These are phyloP conservation scores for Candida smagusa DNA, from an alignment of 1,139 yeast species.

Conservation along the genomic window DNA sequence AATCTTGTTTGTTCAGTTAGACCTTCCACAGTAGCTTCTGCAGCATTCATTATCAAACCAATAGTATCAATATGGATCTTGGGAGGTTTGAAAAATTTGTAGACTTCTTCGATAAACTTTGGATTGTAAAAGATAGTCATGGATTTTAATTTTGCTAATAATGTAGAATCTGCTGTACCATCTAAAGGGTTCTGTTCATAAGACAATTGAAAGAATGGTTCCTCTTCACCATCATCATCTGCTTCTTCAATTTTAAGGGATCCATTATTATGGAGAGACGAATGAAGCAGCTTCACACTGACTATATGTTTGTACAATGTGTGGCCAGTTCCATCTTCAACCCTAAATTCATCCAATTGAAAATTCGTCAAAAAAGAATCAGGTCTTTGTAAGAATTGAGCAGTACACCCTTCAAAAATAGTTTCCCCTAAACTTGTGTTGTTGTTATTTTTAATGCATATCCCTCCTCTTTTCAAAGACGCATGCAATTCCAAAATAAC, in stretches of 20 bases:
- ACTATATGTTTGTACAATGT: slow-evolving; percentile 82
- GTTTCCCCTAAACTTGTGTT: slow-evolving; percentile 64
- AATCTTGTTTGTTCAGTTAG: slow-evolving; percentile 84
- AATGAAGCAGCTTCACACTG: slow-evolving; percentile 67
- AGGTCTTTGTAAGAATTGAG: slow-evolving; percentile 72
- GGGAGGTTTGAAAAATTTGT: slow-evolving; percentile 81
- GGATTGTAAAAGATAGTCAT: slow-evolving; percentile 90
- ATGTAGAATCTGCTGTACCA: slow-evolving; percentile 73
- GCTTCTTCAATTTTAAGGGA: slow-evolving; percentile 2
- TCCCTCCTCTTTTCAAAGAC: slow-evolving; percentile 71
- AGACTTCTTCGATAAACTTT: slow-evolving; percentile 70
- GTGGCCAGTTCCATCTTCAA: slow-evolving; percentile 79
- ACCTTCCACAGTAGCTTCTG: slow-evolving; percentile 93
- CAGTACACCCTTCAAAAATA: slow-evolving; percentile 77
- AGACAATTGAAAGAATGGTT: slow-evolving; percentile 77
- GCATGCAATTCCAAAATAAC: slow-evolving; percentile 66
- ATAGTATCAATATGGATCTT: slow-evolving; percentile 82
- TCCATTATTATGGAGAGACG: slow-evolving; percentile 20
- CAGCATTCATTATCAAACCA: slow-evolving; percentile 90
- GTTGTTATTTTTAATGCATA: slow-evolving; percentile 50
- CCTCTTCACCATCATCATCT: slow-evolving; percentile 12
- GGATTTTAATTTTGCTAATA: slow-evolving; percentile 74
- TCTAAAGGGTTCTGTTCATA: slow-evolving; percentile 88
- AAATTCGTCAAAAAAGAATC: slow-evolving; percentile 73
- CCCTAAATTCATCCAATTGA: slow-evolving; percentile 74